These are phyloP conservation scores for Starmerella khaoyaiensis DNA, from an alignment of 805 yeast species.

Conservation along the genomic window DNA sequence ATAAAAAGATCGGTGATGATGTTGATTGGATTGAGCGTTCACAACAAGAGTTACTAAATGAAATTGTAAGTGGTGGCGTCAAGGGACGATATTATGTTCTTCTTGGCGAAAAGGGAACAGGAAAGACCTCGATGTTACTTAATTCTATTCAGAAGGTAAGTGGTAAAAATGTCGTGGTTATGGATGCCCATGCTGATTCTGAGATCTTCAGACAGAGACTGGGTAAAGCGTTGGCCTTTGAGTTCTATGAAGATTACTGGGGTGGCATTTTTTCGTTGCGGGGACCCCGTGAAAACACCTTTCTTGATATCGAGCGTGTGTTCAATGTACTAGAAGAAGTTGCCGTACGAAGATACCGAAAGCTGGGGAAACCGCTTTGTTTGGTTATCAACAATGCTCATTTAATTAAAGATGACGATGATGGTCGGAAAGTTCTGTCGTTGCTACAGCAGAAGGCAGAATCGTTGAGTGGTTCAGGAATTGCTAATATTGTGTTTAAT, in stretches of 20 bases:
- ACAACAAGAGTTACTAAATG: slow-evolving; percentile 52
- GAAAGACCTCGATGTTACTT: slow-evolving; percentile 62
- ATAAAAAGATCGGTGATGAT: slow-evolving; percentile 15
- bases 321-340: slow-evolving; percentile 63
- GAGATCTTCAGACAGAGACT: slow-evolving; percentile 65
- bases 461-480: slow-evolving; percentile 55
- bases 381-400: slow-evolving; percentile 64
- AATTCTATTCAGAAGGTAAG: slow-evolving; percentile 54
- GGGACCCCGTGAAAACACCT: slow-evolving; percentile 74
- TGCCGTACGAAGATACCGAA: slow-evolving; percentile 36
- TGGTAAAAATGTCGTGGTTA: slow-evolving; percentile 51
- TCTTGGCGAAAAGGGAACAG: slow-evolving; percentile 79
- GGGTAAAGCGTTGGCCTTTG: slow-evolving; percentile 62
- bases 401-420: slow-evolving; percentile 60
- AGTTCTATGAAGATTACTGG: slow-evolving; percentile 67
- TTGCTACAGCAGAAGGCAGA: slow-evolving; percentile 77
- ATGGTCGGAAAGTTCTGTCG: slow-evolving; percentile 57
- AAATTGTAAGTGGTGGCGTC: slow-evolving; percentile 49
- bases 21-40: slow-evolving; percentile 55
- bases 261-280: slow-evolving; percentile 68
- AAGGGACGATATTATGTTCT: slow-evolving; percentile 57
- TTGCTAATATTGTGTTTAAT: slow-evolving; percentile 58
- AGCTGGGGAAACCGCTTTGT: slow-evolving; percentile 44
- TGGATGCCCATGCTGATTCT: slow-evolving; percentile 79
- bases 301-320: slow-evolving; percentile 71